Evolutionary conservation across 2,329 filamentous ascomycete genomes (phyloP), one percentile per base, ranked within the genome.

Genomic region (Ophiostoma montium): DNA sequence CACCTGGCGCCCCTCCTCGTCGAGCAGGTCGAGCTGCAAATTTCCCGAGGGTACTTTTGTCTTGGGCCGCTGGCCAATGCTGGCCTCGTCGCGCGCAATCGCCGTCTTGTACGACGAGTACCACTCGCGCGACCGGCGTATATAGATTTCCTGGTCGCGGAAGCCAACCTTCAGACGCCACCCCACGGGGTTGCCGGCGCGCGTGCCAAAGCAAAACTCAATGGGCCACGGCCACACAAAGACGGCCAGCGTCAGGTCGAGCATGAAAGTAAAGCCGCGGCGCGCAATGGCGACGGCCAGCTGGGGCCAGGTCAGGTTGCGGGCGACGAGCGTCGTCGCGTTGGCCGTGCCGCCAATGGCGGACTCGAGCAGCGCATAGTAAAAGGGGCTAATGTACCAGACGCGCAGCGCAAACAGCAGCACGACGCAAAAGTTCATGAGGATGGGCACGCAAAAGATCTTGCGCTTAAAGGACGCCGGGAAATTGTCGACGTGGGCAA

Each of bases 91-190:
- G 11, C 9, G 15, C 21, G 35, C 23, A 9, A 44, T 23, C 18
- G 43, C 43, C 16, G 31, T 44, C 46, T 50, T 48, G 9, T 47
- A 35, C 16, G 33, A 30, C n/a, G 42, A 65, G 54, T 82, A 82
- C 86, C 87, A 94, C 49, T 73, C 73, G 51, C 82, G 74, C 61
- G 84, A 89, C 50, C 82, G 76, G 23, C 89, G 76, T 32, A 95
- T 83, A 53, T 94, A 82, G 45, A 95, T 73, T 69, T 95, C 90
- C 55, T 78, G 72, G 42, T 81, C 72, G n/a, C 76, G 72, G 63
- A 95, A 95, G 7, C 89, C 86, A 33, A 89, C 66, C 30, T 63
- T 70, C 65, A 76, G 77, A 45, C 89, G 78, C 87, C 89, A 95
- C 35, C 66, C 63, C 35, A 80, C 68, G 0, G 88, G 87, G 55